Conservation (phyloP, 768 basidiomycete species). For the Suillus decipiens region DNA sequence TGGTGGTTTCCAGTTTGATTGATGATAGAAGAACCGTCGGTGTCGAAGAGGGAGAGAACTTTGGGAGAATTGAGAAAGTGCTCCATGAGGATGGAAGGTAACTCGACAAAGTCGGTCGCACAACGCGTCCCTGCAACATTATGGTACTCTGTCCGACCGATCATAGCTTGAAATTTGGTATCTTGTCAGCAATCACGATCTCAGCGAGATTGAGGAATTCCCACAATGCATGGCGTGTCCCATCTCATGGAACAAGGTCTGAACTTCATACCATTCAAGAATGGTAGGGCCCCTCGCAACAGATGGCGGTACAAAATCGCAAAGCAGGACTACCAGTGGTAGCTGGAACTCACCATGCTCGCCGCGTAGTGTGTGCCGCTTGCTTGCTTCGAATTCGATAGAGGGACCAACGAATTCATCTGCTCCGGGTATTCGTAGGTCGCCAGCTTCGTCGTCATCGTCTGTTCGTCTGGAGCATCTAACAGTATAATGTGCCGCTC, state of each 20-base stretch:
- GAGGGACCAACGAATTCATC: conserved; percentile 50
- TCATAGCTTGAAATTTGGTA: conserved; percentile 71
- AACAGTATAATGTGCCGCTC: conserved; percentile 97
- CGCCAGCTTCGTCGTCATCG: conserved; percentile 79
- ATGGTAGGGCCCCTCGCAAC: conserved; percentile 64
- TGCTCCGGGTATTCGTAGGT: conserved; percentile 46
- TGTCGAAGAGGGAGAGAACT: conserved; percentile 79
- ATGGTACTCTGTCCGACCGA: conserved; percentile 95
- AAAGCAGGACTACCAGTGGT: conserved; percentile 88
- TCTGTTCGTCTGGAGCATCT: conserved; percentile 92
- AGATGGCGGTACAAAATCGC: conserved; percentile 76
- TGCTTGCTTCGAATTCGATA: conserved; percentile 62
- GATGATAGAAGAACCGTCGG: conserved; percentile 44
- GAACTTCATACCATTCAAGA: conserved; percentile 90
- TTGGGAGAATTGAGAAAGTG: conserved; percentile 86
- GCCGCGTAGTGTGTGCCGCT: conserved; percentile 58
- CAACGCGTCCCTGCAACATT: conserved; percentile 98
- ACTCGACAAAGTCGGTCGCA: conserved; percentile 96
- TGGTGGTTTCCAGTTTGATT: conserved; percentile 64
- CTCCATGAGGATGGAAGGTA: conserved; percentile 99
- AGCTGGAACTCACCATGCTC: conserved; percentile 78
- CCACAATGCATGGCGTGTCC: conserved; percentile 99
- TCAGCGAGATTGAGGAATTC: conserved; percentile 29
- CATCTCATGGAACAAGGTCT: conserved; percentile 98
- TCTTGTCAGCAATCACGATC: conserved; percentile 11